phyloP scores from a whole-genome alignment of 2,329 filamentous ascomycete genomes.

The Macroventuria anomochaeta region DNA sequence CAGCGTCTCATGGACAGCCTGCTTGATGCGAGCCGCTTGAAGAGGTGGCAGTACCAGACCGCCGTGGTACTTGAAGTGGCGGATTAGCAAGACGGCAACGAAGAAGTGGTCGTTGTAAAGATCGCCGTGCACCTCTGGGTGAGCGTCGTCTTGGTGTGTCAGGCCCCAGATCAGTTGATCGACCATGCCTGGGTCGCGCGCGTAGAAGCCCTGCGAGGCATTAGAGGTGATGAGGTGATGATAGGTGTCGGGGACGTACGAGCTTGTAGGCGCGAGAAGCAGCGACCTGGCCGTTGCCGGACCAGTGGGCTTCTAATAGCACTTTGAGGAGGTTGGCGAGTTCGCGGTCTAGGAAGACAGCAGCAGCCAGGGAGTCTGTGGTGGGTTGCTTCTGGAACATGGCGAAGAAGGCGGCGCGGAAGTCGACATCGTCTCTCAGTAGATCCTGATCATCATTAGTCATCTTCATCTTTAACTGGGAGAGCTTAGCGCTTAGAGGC shows the following conservation, averaged over 20 bases:
- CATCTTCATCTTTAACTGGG: too few relatives aligned
- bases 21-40: background rate
- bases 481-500: too few relatives aligned
- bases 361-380: background rate
- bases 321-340: background rate
- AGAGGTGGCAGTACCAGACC: conserved; percentile 18
- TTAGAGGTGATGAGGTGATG: background rate
- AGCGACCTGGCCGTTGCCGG: background rate
- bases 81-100: conserved; percentile 15
- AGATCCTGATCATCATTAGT: background rate
- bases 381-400: background rate
- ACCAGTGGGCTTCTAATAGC: background rate
- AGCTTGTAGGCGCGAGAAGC: background rate
- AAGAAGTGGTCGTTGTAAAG: background rate
- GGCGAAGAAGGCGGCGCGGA: background rate
- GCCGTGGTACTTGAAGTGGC: conserved; percentile 20
- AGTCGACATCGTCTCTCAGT: background rate
- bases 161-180: conserved; percentile 21
- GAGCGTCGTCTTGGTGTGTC: background rate
- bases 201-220: background rate
- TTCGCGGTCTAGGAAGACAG: background rate
- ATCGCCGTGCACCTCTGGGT: conserved; percentile 9
- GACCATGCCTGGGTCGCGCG: background rate
- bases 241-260: background rate
- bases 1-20: background rate